A percentile compares a stretch with the other conserved stretches of the same genome.
These are phyloP conservation scores for Aspergillus niger DNA, from an alignment of 2,329 filamentous ascomycete species.

Conservation along the genomic window DNA sequence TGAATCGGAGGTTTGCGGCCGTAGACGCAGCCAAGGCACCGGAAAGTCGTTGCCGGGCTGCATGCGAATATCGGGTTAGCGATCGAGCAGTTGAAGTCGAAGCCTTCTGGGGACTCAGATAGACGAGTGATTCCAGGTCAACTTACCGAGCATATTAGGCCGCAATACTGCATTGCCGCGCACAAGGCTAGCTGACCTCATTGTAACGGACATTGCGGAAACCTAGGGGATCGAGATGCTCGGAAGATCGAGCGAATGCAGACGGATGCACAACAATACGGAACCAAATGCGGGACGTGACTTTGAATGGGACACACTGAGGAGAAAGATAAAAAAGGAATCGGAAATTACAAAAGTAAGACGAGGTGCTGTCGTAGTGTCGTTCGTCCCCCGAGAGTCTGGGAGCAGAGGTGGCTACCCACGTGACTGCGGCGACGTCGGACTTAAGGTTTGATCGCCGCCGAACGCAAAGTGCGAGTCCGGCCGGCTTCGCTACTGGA, in stretches of 20 bases:
- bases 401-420: conserved; percentile 11
- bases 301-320: background rate
- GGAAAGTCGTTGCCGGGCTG: conserved; percentile 37
- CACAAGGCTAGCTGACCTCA: conserved; percentile 43
- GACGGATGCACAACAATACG: conserved; percentile 18
- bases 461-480: background rate
- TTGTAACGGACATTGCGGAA: conserved; percentile 41
- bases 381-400: conserved; percentile 3
- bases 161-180: conserved; percentile 38
- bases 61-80: conserved; percentile 9
- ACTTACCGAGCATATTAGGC: conserved; percentile 33
- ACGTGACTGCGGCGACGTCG: conserved; percentile 7
- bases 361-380: conserved; percentile 2
- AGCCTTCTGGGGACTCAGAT: too few species aligned
- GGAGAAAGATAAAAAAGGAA: background rate
- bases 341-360: background rate
- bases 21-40: conserved; percentile 35
- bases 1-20: conserved; percentile 36
- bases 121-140: background rate
- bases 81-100: background rate
- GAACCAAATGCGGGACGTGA: background rate
- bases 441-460: conserved; percentile 10
- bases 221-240: conserved; percentile 29
- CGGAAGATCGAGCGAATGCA: conserved; percentile 26
- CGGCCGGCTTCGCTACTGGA: conserved; percentile 2